These are phyloP conservation scores for Aureobasidium mangrovei DNA, from an alignment of 2,329 filamentous ascomycete genomes.

Conservation along the genomic window DNA sequence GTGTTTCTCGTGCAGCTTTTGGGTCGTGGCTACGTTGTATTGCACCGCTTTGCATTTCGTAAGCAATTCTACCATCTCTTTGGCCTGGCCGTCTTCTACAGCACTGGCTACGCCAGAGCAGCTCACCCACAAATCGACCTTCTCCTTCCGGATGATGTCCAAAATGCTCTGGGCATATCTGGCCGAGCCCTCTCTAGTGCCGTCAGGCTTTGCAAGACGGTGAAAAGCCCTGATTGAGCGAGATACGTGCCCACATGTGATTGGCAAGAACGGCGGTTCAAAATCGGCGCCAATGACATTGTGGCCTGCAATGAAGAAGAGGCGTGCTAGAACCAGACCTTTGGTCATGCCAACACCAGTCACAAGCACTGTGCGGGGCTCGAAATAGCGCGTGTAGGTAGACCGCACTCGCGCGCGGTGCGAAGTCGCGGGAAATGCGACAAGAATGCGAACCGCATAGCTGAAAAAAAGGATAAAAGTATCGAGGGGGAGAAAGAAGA, in stretches of 20 bases:
- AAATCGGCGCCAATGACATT: slow-evolving; percentile 65
- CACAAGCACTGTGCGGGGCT: slow-evolving; percentile 53
- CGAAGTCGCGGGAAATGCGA: slow-evolving; percentile 17
- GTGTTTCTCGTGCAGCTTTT: slow-evolving; percentile 55
- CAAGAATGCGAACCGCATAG: slow-evolving; percentile 22
- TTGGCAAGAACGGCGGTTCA: slow-evolving; percentile 30
- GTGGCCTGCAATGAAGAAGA: slow-evolving; percentile 56
- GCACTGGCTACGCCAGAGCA: slow-evolving; percentile 61
- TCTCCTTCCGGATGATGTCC: slow-evolving; percentile 50
- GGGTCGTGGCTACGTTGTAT: slow-evolving; percentile 48
- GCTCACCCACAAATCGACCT: slow-evolving; percentile 62
- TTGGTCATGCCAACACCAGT: slow-evolving; percentile 67
- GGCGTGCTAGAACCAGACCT: slow-evolving; percentile 56
- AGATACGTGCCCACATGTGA: slow-evolving; percentile 50
- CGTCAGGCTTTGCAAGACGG: slow-evolving; percentile 30
- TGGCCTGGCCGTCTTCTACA: slow-evolving; percentile 57
- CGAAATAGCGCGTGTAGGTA: slow-evolving; percentile 29
- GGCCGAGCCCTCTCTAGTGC: slow-evolving; percentile 28
- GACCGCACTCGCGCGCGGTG: slow-evolving; percentile 20
- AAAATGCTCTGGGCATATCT: slow-evolving; percentile 51
- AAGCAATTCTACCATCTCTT: slow-evolving; percentile 49
- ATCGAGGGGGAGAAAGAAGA: slow-evolving; percentile 42
- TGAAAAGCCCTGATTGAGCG: slow-evolving; percentile 48
- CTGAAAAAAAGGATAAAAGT: slow-evolving; percentile 36
- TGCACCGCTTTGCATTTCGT: slow-evolving; percentile 56